Evolutionary conservation across 2,329 filamentous ascomycete species (phyloP).

Genomic region (Claviceps arundinis): DNA sequence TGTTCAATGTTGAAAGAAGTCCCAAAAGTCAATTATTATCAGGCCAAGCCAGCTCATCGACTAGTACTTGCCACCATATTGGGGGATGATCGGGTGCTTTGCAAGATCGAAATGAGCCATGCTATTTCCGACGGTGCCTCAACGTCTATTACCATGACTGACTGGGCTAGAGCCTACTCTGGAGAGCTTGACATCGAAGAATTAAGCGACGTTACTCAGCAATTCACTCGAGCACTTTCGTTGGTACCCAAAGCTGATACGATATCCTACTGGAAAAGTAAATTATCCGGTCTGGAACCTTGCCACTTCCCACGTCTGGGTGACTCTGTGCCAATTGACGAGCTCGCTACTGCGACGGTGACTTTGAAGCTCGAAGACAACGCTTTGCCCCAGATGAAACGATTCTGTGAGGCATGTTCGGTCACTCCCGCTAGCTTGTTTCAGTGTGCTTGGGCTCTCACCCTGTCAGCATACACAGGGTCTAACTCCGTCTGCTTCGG

Average conservation of each 20-base stretch:
- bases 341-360: neutral
- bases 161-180: slow-evolving; percentile 3
- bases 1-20: neutral
- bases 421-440: slow-evolving; percentile 6
- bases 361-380: neutral
- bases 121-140: slow-evolving; percentile 7
- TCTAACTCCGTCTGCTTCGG: slow-evolving; percentile 6
- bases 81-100: slow-evolving; percentile 1
- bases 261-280: slow-evolving; percentile 6
- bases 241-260: slow-evolving; percentile 1
- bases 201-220: neutral
- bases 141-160: slow-evolving; percentile 2
- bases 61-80: neutral
- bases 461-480: slow-evolving; percentile 6
- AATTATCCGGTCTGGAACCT: slow-evolving; percentile 4
- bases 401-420: neutral
- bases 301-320: slow-evolving; percentile 4
- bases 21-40: neutral
- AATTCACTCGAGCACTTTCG: neutral
- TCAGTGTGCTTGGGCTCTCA: slow-evolving; percentile 8
- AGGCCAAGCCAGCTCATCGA: slow-evolving; percentile 1
- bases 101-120: slow-evolving; percentile 8
- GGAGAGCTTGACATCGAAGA: slow-evolving; percentile 1
- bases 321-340: neutral
- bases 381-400: neutral